A percentile compares a stretch with the other conserved stretches of the same genome.
Evolutionary conservation across 345 rosid genomes (phyloP).

Genomic region (Citrus maxima): DNA sequence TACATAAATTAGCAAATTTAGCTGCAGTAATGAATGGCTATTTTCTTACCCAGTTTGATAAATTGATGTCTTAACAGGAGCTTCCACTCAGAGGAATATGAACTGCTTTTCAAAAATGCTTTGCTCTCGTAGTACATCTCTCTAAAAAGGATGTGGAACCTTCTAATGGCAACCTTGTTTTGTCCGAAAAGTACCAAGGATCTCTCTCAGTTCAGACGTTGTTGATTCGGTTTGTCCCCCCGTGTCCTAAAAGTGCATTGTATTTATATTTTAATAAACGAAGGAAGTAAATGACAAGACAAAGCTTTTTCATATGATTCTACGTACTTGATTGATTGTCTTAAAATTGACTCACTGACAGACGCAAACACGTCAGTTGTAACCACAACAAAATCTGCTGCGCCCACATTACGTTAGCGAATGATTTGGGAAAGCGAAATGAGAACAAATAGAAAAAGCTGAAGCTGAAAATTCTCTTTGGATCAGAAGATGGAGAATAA

Average conservation of each 20-base stretch:
- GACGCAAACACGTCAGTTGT: constrained; percentile 22
- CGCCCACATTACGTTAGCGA: not conserved
- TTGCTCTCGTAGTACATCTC: constrained; percentile 7
- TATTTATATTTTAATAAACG: not conserved
- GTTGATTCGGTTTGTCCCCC: constrained; percentile 23
- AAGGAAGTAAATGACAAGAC: constrained; percentile 30
- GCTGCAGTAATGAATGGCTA: constrained; percentile 16
- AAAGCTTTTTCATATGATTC: constrained; percentile 22
- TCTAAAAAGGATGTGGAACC: constrained; percentile 24
- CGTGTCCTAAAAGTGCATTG: not conserved
- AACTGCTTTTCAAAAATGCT: not conserved
- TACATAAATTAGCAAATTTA: constrained; percentile 29
- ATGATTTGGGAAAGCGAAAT: constrained; percentile 30
- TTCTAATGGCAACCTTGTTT: constrained; percentile 15
- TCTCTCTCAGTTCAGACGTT: constrained; percentile 10
- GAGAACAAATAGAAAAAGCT: constrained; percentile 5
- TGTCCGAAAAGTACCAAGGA: constrained; percentile 29
- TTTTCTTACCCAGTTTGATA: constrained; percentile 1
- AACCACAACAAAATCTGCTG: too few species aligned
- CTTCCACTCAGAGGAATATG: not conserved
- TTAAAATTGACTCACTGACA: not conserved
- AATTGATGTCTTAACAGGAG: constrained; percentile 3
- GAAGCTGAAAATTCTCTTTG: constrained; percentile 2
- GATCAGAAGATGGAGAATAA: constrained; percentile 13
- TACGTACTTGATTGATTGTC: constrained; percentile 1